These are phyloP conservation scores for Phlyctochytrium planicorne DNA, from an alignment of 192 early-diverging fungal species.

Conservation along the genomic window DNA sequence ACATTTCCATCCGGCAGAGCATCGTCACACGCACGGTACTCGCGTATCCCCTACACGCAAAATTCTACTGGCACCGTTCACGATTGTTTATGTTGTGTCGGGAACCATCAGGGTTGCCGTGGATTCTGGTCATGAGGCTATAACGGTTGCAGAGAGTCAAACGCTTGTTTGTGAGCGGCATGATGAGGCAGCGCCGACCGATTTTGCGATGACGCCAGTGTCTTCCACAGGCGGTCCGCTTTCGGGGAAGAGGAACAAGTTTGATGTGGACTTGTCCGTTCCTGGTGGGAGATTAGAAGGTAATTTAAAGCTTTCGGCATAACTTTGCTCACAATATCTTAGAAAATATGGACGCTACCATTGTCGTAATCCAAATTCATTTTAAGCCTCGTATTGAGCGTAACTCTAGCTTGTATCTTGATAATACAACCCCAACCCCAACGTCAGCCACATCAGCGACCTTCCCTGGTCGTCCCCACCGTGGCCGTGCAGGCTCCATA, in stretches of 20 bases:
- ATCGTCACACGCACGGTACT: conserved; percentile 16
- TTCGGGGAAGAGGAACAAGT: neutral
- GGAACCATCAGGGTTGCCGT: conserved; percentile 44
- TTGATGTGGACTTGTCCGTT: neutral
- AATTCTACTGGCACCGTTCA: conserved; percentile 52
- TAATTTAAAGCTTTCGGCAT: neutral
- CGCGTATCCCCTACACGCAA: conserved; percentile 35
- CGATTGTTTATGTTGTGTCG: conserved; percentile 58
- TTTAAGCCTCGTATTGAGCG: conserved; percentile 18
- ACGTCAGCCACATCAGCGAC: conserved; percentile 5
- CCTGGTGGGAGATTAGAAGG: neutral
- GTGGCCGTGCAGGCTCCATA: conserved; percentile 56
- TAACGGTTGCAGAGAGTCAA: conserved; percentile 36
- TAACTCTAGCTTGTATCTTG: conserved; percentile 10
- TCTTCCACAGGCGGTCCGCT: conserved; percentile 5
- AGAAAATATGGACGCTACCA: conserved; percentile 38
- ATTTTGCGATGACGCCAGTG: conserved; percentile 49
- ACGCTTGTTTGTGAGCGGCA: conserved; percentile 57
- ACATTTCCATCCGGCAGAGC: too few relatives aligned
- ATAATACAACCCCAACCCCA: neutral
- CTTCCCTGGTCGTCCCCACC: conserved; percentile 22
- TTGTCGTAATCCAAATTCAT: conserved; percentile 47
- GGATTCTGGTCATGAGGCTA: conserved; percentile 25
- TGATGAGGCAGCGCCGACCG: conserved; percentile 55
- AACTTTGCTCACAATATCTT: neutral